Evolutionary conservation across 768 basidiomycete species (phyloP).

Genomic region (Rhizopogon vinicolor): DNA sequence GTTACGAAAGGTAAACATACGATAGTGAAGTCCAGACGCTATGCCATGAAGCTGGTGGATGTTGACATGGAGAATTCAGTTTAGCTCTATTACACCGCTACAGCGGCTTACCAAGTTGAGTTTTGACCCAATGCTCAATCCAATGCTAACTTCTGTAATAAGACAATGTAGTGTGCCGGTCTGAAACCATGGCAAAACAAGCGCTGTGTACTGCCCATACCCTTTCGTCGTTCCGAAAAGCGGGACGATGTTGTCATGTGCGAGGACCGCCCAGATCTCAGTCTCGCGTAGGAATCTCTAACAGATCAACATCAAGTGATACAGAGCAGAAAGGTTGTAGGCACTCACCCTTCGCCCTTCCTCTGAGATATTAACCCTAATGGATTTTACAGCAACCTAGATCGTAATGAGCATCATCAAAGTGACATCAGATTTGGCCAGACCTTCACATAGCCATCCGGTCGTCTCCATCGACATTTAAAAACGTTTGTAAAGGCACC

Average conservation of each 20-base stretch:
- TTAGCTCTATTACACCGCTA: neutral
- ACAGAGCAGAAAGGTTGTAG: neutral
- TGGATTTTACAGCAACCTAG: neutral
- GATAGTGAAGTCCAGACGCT: neutral
- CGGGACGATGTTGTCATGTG: constrained; percentile 13
- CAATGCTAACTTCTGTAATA: constrained; percentile 1
- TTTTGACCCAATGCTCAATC: constrained; percentile 4
- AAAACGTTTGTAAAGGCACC: neutral
- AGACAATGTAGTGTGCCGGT: neutral
- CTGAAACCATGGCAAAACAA: constrained; percentile 13
- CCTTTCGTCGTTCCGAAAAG: constrained; percentile 11
- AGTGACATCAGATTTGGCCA: neutral
- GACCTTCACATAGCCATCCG: neutral
- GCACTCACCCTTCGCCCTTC: neutral
- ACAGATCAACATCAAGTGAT: neutral
- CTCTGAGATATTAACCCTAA: neutral
- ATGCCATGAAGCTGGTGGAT: neutral
- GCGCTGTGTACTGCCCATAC: constrained; percentile 7
- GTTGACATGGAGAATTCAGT: neutral
- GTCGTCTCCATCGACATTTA: neutral
- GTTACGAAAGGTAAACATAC: neutral
- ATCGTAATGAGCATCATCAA: neutral
- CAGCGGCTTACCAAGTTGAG: constrained; percentile 10
- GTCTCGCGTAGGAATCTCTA: constrained; percentile 11
- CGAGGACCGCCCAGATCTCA: constrained; percentile 11